Base-by-base conservation (phyloP, 2,329 filamentous ascomycete genomes). In the Calonectria pseudoturangicola region DNA sequence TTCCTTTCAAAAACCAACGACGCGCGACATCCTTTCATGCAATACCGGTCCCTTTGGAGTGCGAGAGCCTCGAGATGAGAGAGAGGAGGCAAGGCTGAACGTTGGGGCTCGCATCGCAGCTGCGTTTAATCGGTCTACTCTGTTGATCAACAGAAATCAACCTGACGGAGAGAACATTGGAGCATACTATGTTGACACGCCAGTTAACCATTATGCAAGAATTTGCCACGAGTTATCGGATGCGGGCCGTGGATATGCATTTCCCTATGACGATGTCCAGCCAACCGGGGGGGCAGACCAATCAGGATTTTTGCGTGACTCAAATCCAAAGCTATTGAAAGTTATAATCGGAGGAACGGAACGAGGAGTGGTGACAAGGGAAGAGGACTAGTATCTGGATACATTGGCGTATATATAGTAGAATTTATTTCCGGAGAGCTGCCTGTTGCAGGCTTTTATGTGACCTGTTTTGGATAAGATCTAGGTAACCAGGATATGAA, bases 51-150 rank as follows among this genome's bases (percentile, higher is more conserved):
- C 91, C 0, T 93, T 93, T 82, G 77, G 72, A 15, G 64, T 71
- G 15, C 47, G 64, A 25, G 13, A 41, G 16, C 69, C 69, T 33
- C 33, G 28, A 15, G 54, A 71, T 15, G 63, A 71, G 18, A 25
- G 36, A 36, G 69, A 71, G 2, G 85, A 84, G 63, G 83, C 87
- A 79, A 87, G 88, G 80, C 89, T 90, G 72, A 92, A 92, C 48
- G 89, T 96, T 69, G 92, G 92, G 10, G 93, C 95, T 0, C 88
- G 94, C n/a, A 84, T 97, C 16, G 90, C 93, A 0, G 94, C 94
- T 1, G 93, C 93, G 0, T 90, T 96, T 79, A 95, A 96, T 83
- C 89, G 94, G 27, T 92, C 90, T 41, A 96, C 93, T 13, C 83
- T 97, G 73, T 83, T 94, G 63, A 80, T 83, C 25, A 84, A 89